phyloP scores from a whole-genome alignment of 345 rosid genomes.

The Citrus maxima region DNA sequence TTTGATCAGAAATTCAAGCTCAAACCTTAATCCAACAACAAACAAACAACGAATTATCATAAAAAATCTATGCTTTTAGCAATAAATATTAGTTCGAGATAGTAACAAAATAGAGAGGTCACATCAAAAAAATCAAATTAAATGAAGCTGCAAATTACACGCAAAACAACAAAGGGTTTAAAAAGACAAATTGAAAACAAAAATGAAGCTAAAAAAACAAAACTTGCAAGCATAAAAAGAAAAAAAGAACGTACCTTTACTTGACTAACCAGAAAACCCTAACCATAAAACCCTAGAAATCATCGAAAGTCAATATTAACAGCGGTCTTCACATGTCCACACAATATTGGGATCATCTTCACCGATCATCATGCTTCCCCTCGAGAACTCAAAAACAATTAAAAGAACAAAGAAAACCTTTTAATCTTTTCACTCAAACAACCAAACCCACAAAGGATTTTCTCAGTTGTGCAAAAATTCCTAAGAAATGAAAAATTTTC shows the following conservation, averaged over 20 bases:
- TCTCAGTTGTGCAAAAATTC: conserved; percentile 28
- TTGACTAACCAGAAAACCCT: conserved; percentile 20
- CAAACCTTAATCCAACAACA: conserved; percentile 12
- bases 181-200: background rate
- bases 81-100: conserved; percentile 1
- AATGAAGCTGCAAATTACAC: background rate
- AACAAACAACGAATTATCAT: conserved; percentile 1
- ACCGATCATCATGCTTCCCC: conserved; percentile 26
- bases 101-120: background rate
- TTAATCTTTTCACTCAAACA: conserved; percentile 20
- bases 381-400: background rate
- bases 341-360: conserved; percentile 21
- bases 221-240: conserved; percentile 9
- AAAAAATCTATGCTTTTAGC: background rate
- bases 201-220: background rate
- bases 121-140: conserved; percentile 8
- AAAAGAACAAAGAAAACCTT: conserved; percentile 16
- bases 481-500: conserved; percentile 17
- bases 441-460: conserved; percentile 36
- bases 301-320: conserved; percentile 23
- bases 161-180: background rate
- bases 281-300: conserved; percentile 23
- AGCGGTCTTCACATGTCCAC: conserved; percentile 15
- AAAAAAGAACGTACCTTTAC: conserved; percentile 11
- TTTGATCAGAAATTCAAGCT: conserved; percentile 4